A percentile compares a stretch with the other conserved stretches of the same genome.
These are phyloP conservation scores for Sideroxylon spinosum DNA, from an alignment of 179 eudicot genomes.

Conservation along the genomic window DNA sequence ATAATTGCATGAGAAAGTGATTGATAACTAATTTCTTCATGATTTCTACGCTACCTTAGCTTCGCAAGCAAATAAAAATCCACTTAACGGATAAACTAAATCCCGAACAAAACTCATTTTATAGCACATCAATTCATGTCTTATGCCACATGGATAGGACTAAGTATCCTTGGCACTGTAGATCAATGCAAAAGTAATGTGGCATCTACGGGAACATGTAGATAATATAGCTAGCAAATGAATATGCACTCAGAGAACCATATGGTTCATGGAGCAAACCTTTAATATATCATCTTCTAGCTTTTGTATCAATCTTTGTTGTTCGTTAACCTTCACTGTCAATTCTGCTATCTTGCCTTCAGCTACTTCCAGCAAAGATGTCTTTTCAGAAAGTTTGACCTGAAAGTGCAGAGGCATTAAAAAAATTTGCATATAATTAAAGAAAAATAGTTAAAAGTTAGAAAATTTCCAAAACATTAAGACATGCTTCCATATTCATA, in stretches of 20 bases:
- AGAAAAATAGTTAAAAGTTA: background rate
- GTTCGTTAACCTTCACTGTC: conserved; percentile 61
- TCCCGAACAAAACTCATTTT: background rate
- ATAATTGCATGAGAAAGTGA: no score
- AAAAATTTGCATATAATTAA: background rate
- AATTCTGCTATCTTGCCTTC: conserved; percentile 74
- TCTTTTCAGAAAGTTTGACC: conserved; percentile 87
- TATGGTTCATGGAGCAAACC: conserved; percentile 34
- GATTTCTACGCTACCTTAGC: background rate
- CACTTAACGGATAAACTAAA: no score
- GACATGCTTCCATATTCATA: background rate
- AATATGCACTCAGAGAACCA: background rate
- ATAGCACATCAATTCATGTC: background rate
- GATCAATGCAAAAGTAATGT: conserved; percentile 8
- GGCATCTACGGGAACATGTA: background rate
- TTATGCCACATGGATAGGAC: background rate
- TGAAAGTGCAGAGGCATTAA: conserved; percentile 24
- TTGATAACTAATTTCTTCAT: no score
- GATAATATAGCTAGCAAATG: background rate
- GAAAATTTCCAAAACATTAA: conserved; percentile 4
- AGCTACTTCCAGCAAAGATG: conserved; percentile 72
- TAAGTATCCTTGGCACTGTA: conserved; percentile 3
- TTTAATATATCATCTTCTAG: conserved; percentile 96
- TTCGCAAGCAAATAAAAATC: no score
- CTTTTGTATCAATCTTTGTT: conserved; percentile 83